Evolutionary conservation across 2,329 filamentous ascomycete genomes (phyloP).

Genomic region (Aureobasidium sp.): DNA sequence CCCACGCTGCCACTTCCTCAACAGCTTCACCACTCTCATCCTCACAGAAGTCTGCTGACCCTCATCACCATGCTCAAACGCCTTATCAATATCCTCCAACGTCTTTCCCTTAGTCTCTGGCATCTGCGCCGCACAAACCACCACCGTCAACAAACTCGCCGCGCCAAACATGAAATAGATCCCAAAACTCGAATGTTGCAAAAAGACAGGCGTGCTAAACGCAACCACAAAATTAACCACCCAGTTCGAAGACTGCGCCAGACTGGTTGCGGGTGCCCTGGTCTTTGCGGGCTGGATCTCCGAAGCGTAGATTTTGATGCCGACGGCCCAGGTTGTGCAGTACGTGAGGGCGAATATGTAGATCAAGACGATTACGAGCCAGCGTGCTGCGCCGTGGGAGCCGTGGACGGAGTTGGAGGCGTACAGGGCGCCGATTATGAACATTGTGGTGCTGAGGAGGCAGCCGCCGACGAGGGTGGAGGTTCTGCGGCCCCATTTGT

Average conservation of each 20-base stretch:
- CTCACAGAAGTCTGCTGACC: neutral
- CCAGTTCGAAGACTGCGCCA: conserved; percentile 49
- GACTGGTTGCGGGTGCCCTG: conserved; percentile 46
- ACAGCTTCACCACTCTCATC: neutral
- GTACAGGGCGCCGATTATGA: conserved; percentile 44
- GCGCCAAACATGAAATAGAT: conserved; percentile 31
- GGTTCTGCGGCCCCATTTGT: conserved; percentile 51
- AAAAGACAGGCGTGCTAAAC: conserved; percentile 44
- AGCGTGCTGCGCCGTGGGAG: conserved; percentile 33
- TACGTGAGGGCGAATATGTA: conserved; percentile 44
- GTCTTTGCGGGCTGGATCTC: conserved; percentile 52
- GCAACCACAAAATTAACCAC: conserved; percentile 30
- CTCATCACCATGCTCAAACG: conserved; percentile 6
- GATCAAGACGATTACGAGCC: conserved; percentile 45
- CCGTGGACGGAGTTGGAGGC: conserved; percentile 37
- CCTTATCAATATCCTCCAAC: conserved; percentile 16
- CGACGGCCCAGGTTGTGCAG: conserved; percentile 47
- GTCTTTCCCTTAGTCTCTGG: conserved; percentile 17
- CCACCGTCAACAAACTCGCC: conserved; percentile 21
- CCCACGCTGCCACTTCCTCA: neutral
- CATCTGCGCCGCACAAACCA: conserved; percentile 14
- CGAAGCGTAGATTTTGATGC: conserved; percentile 48
- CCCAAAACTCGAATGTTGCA: conserved; percentile 33
- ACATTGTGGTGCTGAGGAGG: conserved; percentile 41
- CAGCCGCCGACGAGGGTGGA: conserved; percentile 50